phyloP scores from a whole-genome alignment of 345 rosid genomes.

The Aquilaria malaccensis region DNA sequence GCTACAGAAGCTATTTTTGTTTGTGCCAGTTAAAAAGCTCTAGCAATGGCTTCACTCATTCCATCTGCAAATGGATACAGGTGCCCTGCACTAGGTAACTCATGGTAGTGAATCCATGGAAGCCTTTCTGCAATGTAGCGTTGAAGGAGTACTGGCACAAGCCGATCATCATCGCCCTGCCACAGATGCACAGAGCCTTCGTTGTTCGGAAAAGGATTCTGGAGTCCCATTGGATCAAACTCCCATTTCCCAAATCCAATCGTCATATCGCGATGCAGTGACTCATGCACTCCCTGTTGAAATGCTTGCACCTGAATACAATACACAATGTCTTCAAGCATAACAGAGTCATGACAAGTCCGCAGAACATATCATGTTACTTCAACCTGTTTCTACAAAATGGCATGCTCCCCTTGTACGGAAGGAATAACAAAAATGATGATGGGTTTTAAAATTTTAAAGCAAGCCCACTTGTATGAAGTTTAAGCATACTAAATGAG shows the following conservation, averaged over 20 bases:
- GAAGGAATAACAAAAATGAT: no score
- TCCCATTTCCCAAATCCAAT: constrained; percentile 75
- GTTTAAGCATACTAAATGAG: no score
- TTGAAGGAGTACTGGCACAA: constrained; percentile 42
- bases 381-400: no score
- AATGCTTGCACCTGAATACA: constrained; percentile 18
- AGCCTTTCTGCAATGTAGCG: constrained; percentile 31
- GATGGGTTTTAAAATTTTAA: no score
- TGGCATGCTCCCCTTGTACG: no score
- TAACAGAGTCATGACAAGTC: no score
- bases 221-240: constrained; percentile 54
- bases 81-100: constrained; percentile 54
- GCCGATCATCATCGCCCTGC: constrained; percentile 69
- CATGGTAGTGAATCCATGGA: constrained; percentile 57
- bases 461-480: no score
- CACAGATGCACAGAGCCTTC: constrained; percentile 60
- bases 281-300: constrained; percentile 63
- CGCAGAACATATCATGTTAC: no score
- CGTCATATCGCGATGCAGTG: constrained; percentile 52
- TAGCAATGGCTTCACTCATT: constrained; percentile 36
- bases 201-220: constrained; percentile 47
- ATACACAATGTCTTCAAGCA: background rate
- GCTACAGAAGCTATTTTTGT: background rate
- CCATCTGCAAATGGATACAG: constrained; percentile 36
- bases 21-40: constrained; percentile 29